A percentile compares a stretch with the other conserved stretches of the same genome.
These are phyloP conservation scores for Stachybotrys chartarum DNA, from an alignment of 2,329 filamentous ascomycete genomes.

Conservation along the genomic window DNA sequence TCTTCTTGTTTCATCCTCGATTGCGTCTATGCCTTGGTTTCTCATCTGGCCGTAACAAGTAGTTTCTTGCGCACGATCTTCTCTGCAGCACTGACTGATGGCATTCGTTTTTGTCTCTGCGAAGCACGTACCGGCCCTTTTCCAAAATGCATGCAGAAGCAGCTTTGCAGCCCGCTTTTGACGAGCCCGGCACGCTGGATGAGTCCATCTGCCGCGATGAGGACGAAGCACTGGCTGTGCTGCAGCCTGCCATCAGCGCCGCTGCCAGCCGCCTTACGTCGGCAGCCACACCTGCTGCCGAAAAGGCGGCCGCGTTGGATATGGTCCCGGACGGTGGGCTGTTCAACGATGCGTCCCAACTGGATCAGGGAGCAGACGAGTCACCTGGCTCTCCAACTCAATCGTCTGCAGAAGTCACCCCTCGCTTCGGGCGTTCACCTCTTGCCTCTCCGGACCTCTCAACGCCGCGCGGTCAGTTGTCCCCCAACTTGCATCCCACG, in stretches of 20 bases:
- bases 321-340: constrained; percentile 20
- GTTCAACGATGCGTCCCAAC: constrained; percentile 9
- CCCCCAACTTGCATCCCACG: constrained; percentile 2
- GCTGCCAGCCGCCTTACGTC: constrained; percentile 49
- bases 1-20: too few species aligned
- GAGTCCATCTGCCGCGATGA: constrained; percentile 30
- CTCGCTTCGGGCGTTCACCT: not conserved
- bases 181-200: constrained; percentile 8
- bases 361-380: not conserved
- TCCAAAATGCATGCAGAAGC: too few species aligned
- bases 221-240: constrained; percentile 51
- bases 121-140: too few species aligned
- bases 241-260: constrained; percentile 52
- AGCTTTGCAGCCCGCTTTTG: constrained; percentile 3
- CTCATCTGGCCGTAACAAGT: too few species aligned
- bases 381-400: not conserved
- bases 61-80: too few species aligned
- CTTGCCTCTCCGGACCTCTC: not conserved
- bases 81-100: too few species aligned
- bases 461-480: not conserved
- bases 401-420: not conserved
- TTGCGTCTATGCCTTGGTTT: too few species aligned
- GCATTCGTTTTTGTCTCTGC: too few species aligned
- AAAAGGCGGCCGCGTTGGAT: constrained; percentile 51
- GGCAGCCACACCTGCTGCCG: constrained; percentile 46